Base-by-base conservation (phyloP, 345 rosid genomes). In the Moricandia moricandioides region DNA sequence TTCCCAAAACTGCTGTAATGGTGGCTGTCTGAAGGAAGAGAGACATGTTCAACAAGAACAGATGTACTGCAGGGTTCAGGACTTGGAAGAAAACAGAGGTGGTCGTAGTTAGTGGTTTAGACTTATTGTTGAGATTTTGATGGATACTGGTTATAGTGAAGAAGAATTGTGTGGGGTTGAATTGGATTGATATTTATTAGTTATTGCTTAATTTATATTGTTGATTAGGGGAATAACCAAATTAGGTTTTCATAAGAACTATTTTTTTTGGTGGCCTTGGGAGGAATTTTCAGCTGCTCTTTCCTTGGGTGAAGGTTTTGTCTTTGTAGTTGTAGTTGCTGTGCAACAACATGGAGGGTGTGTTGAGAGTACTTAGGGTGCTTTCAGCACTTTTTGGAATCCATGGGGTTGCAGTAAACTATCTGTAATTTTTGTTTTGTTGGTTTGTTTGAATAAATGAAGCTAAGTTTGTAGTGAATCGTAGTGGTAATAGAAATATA, bases 21-120 rank as follows among this genome's bases (percentile, higher is more conserved):
- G 70, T 88, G 75, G 92, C 81, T 49, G 43, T 60, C 6, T 49
- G 55, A 60, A 75, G 79, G 82, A 84, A 52, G 91, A 85, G 66
- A 34, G 76, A 70, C 77, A 67, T 30, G 79, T 91, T 29, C 97
- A 88, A 12, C 86, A 86, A 52, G 94, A 91, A 43, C 87, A 94
- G 92, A 85, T 21, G 56, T 49, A 49, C 55, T 67, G 47, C 58
- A 24, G 70, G 51, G 27, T 58, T 34, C 62, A 74, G 40, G 67
- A 75, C 51, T 67, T 45, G 37, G 21, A 61, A 59, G 14, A 17
- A 51, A 55, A 24, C 31, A 12, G 33, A 16, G 39, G 14, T 62
- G 79, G 62, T 30, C 39, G 56, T 51, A 31, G 58, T 30, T 30
- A 30, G 61, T 55, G 60, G 62, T 27, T 52, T 18, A 47, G 0